Evolutionary conservation across 2,329 filamentous ascomycete species (phyloP).

Genomic region (Microsporum ferrugineum): DNA sequence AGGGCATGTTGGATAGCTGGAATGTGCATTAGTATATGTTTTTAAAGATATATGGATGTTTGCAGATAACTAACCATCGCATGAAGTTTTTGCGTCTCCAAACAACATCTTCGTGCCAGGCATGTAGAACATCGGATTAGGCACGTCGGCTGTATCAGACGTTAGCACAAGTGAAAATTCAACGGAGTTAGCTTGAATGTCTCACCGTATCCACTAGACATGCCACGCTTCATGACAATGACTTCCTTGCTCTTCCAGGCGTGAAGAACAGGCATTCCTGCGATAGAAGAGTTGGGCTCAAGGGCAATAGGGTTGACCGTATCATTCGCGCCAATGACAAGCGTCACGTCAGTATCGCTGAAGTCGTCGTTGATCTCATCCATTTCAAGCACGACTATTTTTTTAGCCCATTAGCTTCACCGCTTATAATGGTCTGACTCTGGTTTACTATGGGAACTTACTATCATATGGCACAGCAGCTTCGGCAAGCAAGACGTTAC

Average conservation of each 20-base stretch:
- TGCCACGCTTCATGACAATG: conserved; percentile 82
- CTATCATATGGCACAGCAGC: conserved; percentile 79
- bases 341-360: conserved; percentile 67
- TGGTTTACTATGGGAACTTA: conserved; percentile 19
- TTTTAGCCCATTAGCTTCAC: not conserved
- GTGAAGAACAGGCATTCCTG: conserved; percentile 84
- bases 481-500: conserved; percentile 80
- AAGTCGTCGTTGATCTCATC: conserved; percentile 95
- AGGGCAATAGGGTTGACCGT: conserved; percentile 85
- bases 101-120: conserved; percentile 83
- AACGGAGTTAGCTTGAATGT: conserved; percentile 7
- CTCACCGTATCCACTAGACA: conserved; percentile 77
- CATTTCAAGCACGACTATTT: conserved; percentile 69
- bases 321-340: conserved; percentile 86
- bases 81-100: conserved; percentile 74
- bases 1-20: conserved; percentile 15
- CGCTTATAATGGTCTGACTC: too few relatives aligned
- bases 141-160: conserved; percentile 58
- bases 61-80: conserved; percentile 51
- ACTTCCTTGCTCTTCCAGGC: conserved; percentile 93
- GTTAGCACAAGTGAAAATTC: not conserved
- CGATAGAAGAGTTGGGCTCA: conserved; percentile 71
- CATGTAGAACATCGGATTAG: conserved; percentile 91
- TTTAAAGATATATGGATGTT: not conserved
- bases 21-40: not conserved